A percentile compares a stretch with the other conserved stretches of the same genome.
These are phyloP conservation scores for Saksenaea vasiformis DNA, from an alignment of 371 early-diverging fungal genomes.

Conservation along the genomic window DNA sequence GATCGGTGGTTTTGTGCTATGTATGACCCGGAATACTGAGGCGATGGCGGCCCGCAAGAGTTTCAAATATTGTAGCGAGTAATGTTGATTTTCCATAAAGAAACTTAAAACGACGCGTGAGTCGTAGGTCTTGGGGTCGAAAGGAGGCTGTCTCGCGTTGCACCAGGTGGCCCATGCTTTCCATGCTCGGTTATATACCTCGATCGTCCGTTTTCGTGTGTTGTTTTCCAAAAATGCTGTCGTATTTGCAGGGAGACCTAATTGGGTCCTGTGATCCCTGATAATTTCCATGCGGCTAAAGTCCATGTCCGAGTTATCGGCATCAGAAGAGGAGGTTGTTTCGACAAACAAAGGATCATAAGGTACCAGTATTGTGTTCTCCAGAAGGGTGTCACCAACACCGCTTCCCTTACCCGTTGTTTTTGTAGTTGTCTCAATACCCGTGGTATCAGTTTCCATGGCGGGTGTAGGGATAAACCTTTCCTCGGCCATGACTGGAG, in stretches of 20 bases:
- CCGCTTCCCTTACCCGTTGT: not conserved
- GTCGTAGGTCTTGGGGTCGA: not conserved
- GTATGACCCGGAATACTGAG: not conserved
- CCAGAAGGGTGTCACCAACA: constrained; percentile 15
- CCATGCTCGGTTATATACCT: constrained; percentile 10
- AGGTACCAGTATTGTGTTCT: constrained; percentile 19
- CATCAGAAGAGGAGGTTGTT: not conserved
- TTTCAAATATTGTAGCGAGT: not conserved
- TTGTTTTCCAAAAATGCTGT: not conserved
- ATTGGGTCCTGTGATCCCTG: not conserved
- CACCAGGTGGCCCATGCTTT: constrained; percentile 5
- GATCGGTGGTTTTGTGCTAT: not conserved
- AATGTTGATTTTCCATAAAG: not conserved
- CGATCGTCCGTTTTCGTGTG: not conserved
- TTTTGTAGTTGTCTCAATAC: constrained; percentile 4
- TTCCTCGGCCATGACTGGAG: constrained; percentile 11
- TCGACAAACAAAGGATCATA: constrained; percentile 9
- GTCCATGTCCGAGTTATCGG: not conserved
- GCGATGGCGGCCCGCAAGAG: constrained; percentile 2
- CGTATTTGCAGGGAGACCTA: not conserved
- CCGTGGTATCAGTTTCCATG: constrained; percentile 9
- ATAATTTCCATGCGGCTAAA: constrained; percentile 16
- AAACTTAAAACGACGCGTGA: not conserved
- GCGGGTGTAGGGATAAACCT: constrained; percentile 1
- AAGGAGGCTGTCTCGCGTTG: not conserved